A percentile compares a stretch with the other conserved stretches of the same genome.
Evolutionary conservation across 768 basidiomycete species (phyloP).

Genomic region (Suillus discolor): DNA sequence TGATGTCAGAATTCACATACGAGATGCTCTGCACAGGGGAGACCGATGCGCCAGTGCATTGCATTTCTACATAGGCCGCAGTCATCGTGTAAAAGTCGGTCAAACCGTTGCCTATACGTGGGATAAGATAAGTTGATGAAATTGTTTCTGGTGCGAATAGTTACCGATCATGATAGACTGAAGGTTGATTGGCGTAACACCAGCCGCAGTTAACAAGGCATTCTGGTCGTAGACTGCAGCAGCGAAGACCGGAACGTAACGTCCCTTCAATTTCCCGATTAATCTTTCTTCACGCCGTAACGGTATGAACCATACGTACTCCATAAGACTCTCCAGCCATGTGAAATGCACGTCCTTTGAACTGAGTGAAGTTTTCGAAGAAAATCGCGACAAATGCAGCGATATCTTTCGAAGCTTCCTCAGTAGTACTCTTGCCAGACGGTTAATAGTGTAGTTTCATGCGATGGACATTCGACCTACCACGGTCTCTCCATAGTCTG

Average conservation of each 20-base stretch:
- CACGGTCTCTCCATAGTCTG: constrained; percentile 44
- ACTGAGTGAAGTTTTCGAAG: constrained; percentile 72
- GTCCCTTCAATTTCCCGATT: constrained; percentile 37
- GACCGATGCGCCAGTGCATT: constrained; percentile 54
- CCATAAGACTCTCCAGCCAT: constrained; percentile 62
- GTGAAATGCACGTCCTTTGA: constrained; percentile 67
- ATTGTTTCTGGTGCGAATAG: constrained; percentile 5
- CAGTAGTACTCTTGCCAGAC: constrained; percentile 52
- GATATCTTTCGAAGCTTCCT: constrained; percentile 70
- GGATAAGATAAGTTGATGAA: background rate
- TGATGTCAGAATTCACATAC: constrained; percentile 27
- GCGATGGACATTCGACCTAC: constrained; percentile 25
- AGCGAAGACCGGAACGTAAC: constrained; percentile 54
- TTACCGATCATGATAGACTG: constrained; percentile 52
- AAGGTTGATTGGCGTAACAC: constrained; percentile 51
- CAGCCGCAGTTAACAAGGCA: constrained; percentile 40
- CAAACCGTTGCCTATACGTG: constrained; percentile 44
- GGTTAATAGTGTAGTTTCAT: constrained; percentile 3
- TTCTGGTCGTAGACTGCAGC: constrained; percentile 53
- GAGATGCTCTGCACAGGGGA: constrained; percentile 48
- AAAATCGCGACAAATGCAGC: constrained; percentile 73
- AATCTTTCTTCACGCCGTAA: background rate
- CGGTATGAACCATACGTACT: constrained; percentile 31
- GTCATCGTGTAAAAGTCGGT: constrained; percentile 42
- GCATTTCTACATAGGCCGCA: constrained; percentile 52